Percentiles rank a stretch among this genome's conserved stretches.
These are phyloP conservation scores for Boletus rex-veris DNA, from an alignment of 768 basidiomycete species.

Conservation along the genomic window DNA sequence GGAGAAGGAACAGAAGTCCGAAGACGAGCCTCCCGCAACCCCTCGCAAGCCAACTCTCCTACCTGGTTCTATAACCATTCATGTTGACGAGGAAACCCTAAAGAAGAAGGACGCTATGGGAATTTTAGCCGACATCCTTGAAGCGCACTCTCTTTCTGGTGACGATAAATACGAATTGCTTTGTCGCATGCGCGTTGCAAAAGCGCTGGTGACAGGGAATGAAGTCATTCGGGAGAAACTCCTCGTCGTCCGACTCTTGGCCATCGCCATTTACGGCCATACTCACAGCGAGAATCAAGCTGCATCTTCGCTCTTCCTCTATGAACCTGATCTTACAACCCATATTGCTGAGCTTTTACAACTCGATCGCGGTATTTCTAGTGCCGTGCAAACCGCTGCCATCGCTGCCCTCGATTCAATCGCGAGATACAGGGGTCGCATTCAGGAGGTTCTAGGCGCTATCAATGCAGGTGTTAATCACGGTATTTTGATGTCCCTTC, in stretches of 20 bases:
- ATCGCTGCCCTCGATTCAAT: conserved; percentile 89
- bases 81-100: conserved; percentile 59
- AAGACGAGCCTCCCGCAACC: conserved; percentile 45
- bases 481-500: conserved; percentile 85
- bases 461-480: conserved; percentile 96
- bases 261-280: conserved; percentile 89
- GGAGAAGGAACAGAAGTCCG: conserved; percentile 46
- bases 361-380: conserved; percentile 67
- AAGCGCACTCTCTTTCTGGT: conserved; percentile 65
- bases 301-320: conserved; percentile 80
- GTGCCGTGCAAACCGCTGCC: conserved; percentile 76
- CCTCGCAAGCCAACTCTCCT: conserved; percentile 45
- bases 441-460: conserved; percentile 83
- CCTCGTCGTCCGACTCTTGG: conserved; percentile 73
- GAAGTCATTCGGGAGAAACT: conserved; percentile 74
- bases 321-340: conserved; percentile 88
- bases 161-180: conserved; percentile 86
- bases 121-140: conserved; percentile 70
- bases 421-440: conserved; percentile 76
- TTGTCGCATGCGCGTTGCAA: conserved; percentile 80
- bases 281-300: conserved; percentile 79
- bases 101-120: conserved; percentile 65
- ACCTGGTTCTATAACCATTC: conserved; percentile 55
- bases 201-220: conserved; percentile 56
- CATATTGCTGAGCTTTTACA: conserved; percentile 90